Evolutionary conservation across 306 rosid genomes (phyloP).

Genomic region (Hippophae tibetana): DNA sequence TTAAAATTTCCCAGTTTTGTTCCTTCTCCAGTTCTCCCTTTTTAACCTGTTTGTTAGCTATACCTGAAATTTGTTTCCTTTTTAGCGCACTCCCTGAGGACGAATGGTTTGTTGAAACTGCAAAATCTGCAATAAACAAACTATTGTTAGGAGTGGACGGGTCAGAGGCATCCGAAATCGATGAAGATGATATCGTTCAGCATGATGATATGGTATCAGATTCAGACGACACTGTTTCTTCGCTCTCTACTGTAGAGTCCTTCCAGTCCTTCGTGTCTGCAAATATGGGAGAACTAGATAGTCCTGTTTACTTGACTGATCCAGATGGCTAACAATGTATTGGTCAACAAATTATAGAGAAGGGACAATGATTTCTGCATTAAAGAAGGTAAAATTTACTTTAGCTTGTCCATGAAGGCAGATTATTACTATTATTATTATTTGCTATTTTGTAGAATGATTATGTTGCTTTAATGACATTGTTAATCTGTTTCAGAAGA

Average conservation of each 20-base stretch:
- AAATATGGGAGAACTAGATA: conserved; percentile 87
- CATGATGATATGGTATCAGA: conserved; percentile 49
- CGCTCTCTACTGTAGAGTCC: conserved; percentile 61
- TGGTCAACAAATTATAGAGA: neutral
- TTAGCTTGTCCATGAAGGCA: neutral
- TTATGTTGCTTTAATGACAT: too few relatives aligned
- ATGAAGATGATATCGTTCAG: conserved; percentile 57
- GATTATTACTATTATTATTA: too few relatives aligned
- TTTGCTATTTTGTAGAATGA: too few relatives aligned
- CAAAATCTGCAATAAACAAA: conserved; percentile 71
- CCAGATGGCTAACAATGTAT: conserved; percentile 4
- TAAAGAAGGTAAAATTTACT: neutral
- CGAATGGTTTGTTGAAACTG: conserved; percentile 93
- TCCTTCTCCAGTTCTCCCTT: neutral
- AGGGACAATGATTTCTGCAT: neutral
- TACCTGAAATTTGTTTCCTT: conserved; percentile 20
- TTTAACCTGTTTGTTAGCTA: neutral
- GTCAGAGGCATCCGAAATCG: conserved; percentile 66
- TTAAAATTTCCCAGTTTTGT: neutral
- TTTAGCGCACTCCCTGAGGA: conserved; percentile 82
- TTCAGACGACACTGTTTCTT: conserved; percentile 61
- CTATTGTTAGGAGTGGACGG: conserved; percentile 64
- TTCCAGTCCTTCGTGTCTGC: conserved; percentile 88
- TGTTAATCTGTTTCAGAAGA: too few relatives aligned
- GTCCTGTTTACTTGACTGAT: conserved; percentile 64